Base-by-base conservation (phyloP, 1,139 yeast species). In the Pichia sp. region DNA sequence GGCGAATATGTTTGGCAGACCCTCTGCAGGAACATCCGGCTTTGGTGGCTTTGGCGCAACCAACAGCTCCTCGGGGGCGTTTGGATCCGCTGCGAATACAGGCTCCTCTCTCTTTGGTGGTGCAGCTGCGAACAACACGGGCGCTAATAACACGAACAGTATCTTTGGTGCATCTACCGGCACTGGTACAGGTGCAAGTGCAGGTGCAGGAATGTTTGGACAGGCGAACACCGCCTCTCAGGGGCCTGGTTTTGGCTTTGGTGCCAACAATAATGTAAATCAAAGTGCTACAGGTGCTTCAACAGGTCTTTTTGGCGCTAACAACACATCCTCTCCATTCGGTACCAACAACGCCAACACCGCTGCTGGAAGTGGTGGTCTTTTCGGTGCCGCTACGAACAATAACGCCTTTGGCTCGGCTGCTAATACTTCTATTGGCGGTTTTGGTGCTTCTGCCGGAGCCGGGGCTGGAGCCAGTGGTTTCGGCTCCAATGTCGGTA, bases 21-120 rank as follows among this genome's bases (percentile, higher is more conserved):
- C 70, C n/a, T 32, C 66, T 8, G 40, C 60, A 10, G 56, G 59
- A 14, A 67, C 78, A 22, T 49, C 53, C 27, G 82, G 82, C 14
- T 75, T 75, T 51, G 82, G 82, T 27, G 81, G 81, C 22, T 77
- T 77, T 57, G 81, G 80, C 3, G 23, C 42, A 20, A 32, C 38
- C 19, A 29, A 32, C 15, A 33, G 23, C 24, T 27, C 36, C 18
- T 34, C 46, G 3, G 39, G 16, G n/a, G n/a, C n/a, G n/a, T n/a
- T n/a, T n/a, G n/a, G n/a, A 14, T 14, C 27, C 16, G 27, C 16
- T 8, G 12, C 9, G 9, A 25, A 25, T n/a, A 16, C 14, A 14
- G 16, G 7, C 6, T 25, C 27, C 16, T 14, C 45, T 3, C n/a
- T n/a, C n/a, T 48, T 48, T 42, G 52, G 51, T n/a, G n/a, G n/a